A percentile compares a stretch with the other conserved stretches of the same genome.
Conservation (phyloP, 2,329 filamentous ascomycete species). For the Phoma sp. region DNA sequence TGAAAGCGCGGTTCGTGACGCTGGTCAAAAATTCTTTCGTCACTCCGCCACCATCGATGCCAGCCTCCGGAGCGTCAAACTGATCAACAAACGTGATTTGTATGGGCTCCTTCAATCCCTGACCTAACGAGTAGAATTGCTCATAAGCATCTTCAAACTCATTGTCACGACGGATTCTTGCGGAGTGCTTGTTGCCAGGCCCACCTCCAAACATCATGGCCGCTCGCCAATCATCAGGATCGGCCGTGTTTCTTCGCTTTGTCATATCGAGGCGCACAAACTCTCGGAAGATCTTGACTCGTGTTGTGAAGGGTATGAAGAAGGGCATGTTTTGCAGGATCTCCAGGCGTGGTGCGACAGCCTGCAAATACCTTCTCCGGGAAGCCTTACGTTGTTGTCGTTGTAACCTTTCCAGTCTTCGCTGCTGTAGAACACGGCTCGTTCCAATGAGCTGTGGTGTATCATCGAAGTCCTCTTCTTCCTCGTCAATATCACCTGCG, state of each 20-base stretch:
- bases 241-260: conserved; percentile 71
- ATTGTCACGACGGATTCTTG: conserved; percentile 76
- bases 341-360: conserved; percentile 84
- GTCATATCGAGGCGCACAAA: conserved; percentile 86
- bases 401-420: conserved; percentile 66
- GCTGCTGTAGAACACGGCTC: conserved; percentile 66
- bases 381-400: conserved; percentile 70
- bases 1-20: conserved; percentile 84
- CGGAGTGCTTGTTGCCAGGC: conserved; percentile 64
- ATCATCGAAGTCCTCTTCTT: conserved; percentile 49
- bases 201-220: conserved; percentile 50
- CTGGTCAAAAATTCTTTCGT: conserved; percentile 96
- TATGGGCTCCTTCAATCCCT: conserved; percentile 90
- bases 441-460: conserved; percentile 58
- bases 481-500: conserved; percentile 59
- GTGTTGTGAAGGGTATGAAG: conserved; percentile 88
- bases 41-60: conserved; percentile 95
- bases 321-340: conserved; percentile 97
- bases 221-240: conserved; percentile 77
- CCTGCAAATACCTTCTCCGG: conserved; percentile 73
- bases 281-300: conserved; percentile 90
- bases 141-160: conserved; percentile 87
- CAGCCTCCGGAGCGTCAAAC: conserved; percentile 84
- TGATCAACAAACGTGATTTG: conserved; percentile 96
- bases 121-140: conserved; percentile 80